Percentiles rank a stretch among this genome's conserved stretches.
Evolutionary conservation across 2,329 filamentous ascomycete genomes (phyloP).

Genomic region (Capronia epimyces): DNA sequence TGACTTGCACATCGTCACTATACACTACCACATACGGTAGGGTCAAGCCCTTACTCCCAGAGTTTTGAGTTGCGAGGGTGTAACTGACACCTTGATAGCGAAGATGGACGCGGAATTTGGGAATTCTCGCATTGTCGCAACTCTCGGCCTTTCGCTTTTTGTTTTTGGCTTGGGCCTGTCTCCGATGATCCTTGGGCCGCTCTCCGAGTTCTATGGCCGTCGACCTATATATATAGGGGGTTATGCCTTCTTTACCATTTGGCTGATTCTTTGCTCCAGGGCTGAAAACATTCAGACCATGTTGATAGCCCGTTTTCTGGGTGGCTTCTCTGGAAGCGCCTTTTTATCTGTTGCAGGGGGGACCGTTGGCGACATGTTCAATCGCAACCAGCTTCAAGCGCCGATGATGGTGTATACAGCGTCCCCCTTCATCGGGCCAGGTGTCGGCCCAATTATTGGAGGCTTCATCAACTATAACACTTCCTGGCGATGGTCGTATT

Average conservation of each 20-base stretch:
- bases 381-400: conserved; percentile 57
- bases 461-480: conserved; percentile 64
- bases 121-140: conserved; percentile 65
- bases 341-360: conserved; percentile 65
- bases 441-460: conserved; percentile 26
- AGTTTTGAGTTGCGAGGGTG: neutral
- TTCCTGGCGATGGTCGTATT: conserved; percentile 72
- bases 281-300: conserved; percentile 77
- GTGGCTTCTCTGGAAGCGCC: conserved; percentile 47
- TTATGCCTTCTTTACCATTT: conserved; percentile 69
- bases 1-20: conserved; percentile 84
- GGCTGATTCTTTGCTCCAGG: conserved; percentile 74
- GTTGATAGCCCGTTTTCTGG: conserved; percentile 69
- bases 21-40: conserved; percentile 72
- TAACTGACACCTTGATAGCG: conserved; percentile 19
- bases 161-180: conserved; percentile 69
- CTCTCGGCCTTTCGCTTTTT: conserved; percentile 74
- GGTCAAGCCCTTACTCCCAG: neutral
- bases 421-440: conserved; percentile 57
- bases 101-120: conserved; percentile 72
- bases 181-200: conserved; percentile 57
- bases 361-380: conserved; percentile 71
- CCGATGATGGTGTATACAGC: conserved; percentile 73
- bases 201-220: conserved; percentile 75
- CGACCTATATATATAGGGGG: conserved; percentile 73